Evolutionary conservation across 2,329 filamentous ascomycete species (phyloP).

Genomic region (Sporothrix curviconia): DNA sequence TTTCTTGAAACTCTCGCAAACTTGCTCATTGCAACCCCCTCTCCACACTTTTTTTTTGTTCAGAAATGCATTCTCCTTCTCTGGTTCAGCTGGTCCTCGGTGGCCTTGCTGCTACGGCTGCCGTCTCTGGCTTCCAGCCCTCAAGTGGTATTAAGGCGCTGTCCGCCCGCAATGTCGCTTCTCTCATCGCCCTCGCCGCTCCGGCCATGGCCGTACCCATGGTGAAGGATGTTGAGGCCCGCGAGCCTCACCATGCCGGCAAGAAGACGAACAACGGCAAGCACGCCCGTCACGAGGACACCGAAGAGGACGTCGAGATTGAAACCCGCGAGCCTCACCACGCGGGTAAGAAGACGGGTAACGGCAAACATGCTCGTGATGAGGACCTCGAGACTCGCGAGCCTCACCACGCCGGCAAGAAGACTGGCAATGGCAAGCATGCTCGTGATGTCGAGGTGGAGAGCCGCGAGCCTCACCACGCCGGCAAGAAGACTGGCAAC

Average conservation of each 20-base stretch:
- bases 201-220: slow-evolving; percentile 23
- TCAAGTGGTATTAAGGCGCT: slow-evolving; percentile 18
- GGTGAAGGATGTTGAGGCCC: slow-evolving; percentile 16
- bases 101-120: slow-evolving; percentile 27
- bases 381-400: slow-evolving; percentile 18
- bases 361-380: slow-evolving; percentile 8
- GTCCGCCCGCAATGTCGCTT: slow-evolving; percentile 21
- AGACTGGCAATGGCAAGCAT: slow-evolving; percentile 17
- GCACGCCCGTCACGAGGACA: slow-evolving; percentile 1
- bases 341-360: slow-evolving; percentile 22
- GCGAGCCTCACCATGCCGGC: slow-evolving; percentile 23
- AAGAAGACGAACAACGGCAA: slow-evolving; percentile 21
- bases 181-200: slow-evolving; percentile 25
- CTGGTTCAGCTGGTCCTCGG: slow-evolving; percentile 26
- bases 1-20: slow-evolving; percentile 14
- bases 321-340: slow-evolving; percentile 22
- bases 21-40: slow-evolving; percentile 4
- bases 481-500: slow-evolving; percentile 17
- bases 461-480: slow-evolving; percentile 19
- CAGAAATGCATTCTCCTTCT: slow-evolving; percentile 28
- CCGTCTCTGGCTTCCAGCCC: slow-evolving; percentile 26
- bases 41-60: background rate
- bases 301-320: slow-evolving; percentile 4
- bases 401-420: slow-evolving; percentile 22
- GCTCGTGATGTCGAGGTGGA: slow-evolving; percentile 11